Conservation (phyloP, 1,139 yeast genomes). For the Taphrina deformans region DNA sequence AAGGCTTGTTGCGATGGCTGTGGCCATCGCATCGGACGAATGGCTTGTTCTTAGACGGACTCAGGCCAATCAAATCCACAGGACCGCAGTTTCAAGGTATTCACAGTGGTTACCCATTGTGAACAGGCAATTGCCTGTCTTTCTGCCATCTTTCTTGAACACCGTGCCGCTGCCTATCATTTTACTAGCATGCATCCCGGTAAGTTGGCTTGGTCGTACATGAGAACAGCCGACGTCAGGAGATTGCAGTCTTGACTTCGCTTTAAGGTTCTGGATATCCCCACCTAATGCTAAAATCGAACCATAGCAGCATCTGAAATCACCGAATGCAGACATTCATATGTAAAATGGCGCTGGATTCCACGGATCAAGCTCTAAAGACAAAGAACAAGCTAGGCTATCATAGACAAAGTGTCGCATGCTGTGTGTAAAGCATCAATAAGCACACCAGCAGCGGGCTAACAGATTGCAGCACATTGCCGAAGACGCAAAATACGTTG, state of each 20-base stretch:
- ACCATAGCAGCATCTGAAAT: neutral
- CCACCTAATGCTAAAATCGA: neutral
- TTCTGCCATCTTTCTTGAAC: neutral
- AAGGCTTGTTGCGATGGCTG: neutral
- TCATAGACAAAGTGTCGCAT: conserved; percentile 29
- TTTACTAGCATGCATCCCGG: neutral
- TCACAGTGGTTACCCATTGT: neutral
- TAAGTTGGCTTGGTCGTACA: neutral
- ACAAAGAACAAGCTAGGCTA: conserved; percentile 30
- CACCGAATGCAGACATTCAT: neutral
- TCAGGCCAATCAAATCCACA: neutral
- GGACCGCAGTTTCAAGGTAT: too few relatives aligned
- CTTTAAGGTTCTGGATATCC: neutral
- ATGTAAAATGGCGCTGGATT: neutral
- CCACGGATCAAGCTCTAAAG: neutral
- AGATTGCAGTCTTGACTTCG: neutral
- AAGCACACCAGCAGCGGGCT: neutral
- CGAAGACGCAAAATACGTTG: conserved; percentile 29
- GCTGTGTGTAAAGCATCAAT: neutral
- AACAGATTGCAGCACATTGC: conserved; percentile 6
- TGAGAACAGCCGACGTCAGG: neutral
- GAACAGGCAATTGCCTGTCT: neutral
- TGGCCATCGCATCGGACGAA: neutral
- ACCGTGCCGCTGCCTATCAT: neutral
- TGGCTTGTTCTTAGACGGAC: conserved; percentile 14